Evolutionary conservation across 306 rosid species (phyloP).

Genomic region (Citrullus mucosospermus): DNA sequence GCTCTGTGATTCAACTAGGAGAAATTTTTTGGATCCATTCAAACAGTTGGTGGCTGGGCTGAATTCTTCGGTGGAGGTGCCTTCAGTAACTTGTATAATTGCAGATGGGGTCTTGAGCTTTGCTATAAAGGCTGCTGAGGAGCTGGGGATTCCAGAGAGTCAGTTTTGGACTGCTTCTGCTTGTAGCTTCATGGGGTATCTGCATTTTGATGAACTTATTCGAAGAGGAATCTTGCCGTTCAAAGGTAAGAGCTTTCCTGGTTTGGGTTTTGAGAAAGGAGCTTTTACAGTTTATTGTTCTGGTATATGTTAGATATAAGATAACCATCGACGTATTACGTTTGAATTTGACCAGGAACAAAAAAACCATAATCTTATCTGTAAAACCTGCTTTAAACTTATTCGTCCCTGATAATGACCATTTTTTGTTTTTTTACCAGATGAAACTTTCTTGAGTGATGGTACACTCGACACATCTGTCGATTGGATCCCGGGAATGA

Average conservation of each 20-base stretch:
- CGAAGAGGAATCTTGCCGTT: constrained; percentile 24
- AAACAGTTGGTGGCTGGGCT: constrained; percentile 18
- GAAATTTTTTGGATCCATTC: constrained; percentile 12
- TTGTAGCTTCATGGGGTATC: constrained; percentile 27
- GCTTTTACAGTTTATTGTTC: not conserved
- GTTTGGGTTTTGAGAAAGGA: not conserved
- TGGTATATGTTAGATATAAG: not conserved
- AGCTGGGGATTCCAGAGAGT: constrained; percentile 22
- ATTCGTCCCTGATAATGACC: not conserved
- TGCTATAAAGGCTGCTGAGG: constrained; percentile 12
- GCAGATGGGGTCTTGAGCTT: constrained; percentile 23
- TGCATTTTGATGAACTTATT: constrained; percentile 14
- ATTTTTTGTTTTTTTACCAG: not conserved
- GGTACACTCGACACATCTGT: constrained; percentile 18
- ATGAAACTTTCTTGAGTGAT: constrained; percentile 17
- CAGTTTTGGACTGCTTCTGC: constrained; percentile 32
- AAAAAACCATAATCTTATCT: not conserved
- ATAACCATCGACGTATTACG: not conserved
- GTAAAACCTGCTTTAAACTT: not conserved
- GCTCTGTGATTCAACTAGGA: constrained; percentile 18
- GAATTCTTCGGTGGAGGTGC: constrained; percentile 8
- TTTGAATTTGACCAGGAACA: not conserved
- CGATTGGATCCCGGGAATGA: constrained; percentile 31
- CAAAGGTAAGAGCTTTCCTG: constrained; percentile 12
- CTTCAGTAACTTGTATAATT: constrained; percentile 19